Conservation (phyloP, 2,329 filamentous ascomycete genomes). For the Decorospora gaudefroyi region DNA sequence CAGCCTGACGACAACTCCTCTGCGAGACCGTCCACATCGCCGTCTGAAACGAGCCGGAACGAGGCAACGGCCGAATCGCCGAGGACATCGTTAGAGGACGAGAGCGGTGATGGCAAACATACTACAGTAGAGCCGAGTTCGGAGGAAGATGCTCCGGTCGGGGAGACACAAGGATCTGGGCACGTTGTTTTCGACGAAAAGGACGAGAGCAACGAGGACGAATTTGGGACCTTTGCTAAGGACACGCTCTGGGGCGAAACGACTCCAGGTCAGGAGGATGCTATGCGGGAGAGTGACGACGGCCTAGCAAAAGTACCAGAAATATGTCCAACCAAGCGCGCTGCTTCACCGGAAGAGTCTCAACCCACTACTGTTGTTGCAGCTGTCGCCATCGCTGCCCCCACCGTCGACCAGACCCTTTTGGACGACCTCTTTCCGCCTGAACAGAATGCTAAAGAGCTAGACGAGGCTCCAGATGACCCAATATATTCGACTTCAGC, state of each 20-base stretch:
- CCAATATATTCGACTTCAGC: conserved; percentile 42
- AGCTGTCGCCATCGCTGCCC: too few relatives aligned
- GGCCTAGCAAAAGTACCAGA: not conserved
- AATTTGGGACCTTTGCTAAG: conserved; percentile 8
- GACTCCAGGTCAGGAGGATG: not conserved
- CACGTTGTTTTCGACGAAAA: too few relatives aligned
- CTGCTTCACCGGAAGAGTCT: too few relatives aligned
- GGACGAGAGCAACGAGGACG: conserved; percentile 8
- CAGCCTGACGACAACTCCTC: conserved; percentile 40
- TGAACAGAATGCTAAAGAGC: conserved; percentile 6
- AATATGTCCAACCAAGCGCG: too few relatives aligned
- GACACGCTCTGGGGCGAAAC: conserved; percentile 8
- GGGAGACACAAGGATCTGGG: too few relatives aligned
- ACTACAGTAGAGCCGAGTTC: not conserved
- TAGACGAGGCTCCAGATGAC: conserved; percentile 31
- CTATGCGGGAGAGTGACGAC: not conserved
- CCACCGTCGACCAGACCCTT: conserved; percentile 25
- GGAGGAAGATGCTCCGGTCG: not conserved
- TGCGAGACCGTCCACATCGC: conserved; percentile 43
- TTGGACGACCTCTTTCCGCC: conserved; percentile 37
- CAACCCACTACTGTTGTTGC: too few relatives aligned
- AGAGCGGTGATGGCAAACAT: not conserved
- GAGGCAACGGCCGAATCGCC: conserved; percentile 41
- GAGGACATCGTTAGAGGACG: conserved; percentile 47
- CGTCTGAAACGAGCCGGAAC: conserved; percentile 43